A percentile compares a stretch with the other conserved stretches of the same genome.
phyloP scores from a whole-genome alignment of 306 rosid genomes.

The Geum urbanum region DNA sequence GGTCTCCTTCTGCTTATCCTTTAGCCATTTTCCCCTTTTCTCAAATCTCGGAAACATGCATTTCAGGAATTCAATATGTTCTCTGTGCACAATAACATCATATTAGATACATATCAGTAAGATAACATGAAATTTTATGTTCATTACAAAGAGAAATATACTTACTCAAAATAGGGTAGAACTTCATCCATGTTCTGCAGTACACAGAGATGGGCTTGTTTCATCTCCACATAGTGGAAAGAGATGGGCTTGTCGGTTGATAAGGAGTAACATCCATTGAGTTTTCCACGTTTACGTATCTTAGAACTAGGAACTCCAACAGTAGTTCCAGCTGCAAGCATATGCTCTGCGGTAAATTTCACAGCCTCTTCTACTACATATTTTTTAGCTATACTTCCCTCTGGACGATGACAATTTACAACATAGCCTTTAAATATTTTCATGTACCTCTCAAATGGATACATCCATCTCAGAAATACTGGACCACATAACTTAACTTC shows the following conservation, averaged over 20 bases:
- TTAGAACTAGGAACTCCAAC: background rate
- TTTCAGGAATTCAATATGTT: background rate
- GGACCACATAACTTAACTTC: background rate
- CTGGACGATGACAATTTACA: background rate
- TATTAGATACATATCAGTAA: no score
- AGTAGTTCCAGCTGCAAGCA: background rate
- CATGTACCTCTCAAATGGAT: background rate
- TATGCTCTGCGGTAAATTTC: background rate
- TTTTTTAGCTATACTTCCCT: background rate
- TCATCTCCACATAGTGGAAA: no score
- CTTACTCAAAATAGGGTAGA: background rate
- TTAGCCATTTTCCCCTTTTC: background rate
- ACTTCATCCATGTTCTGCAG: background rate
- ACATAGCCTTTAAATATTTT: constrained; percentile 4
- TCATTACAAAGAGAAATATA: no score
- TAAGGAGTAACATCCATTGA: background rate
- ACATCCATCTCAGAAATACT: background rate
- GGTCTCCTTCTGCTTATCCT: background rate
- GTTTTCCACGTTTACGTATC: no score
- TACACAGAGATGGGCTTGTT: background rate
- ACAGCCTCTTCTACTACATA: background rate
- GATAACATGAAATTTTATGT: no score
- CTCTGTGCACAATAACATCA: background rate
- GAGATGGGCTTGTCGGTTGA: background rate
- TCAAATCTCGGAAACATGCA: background rate